These are phyloP conservation scores for Eimeria praecox DNA, from an alignment of 169 alveolate species.

Conservation along the genomic window DNA sequence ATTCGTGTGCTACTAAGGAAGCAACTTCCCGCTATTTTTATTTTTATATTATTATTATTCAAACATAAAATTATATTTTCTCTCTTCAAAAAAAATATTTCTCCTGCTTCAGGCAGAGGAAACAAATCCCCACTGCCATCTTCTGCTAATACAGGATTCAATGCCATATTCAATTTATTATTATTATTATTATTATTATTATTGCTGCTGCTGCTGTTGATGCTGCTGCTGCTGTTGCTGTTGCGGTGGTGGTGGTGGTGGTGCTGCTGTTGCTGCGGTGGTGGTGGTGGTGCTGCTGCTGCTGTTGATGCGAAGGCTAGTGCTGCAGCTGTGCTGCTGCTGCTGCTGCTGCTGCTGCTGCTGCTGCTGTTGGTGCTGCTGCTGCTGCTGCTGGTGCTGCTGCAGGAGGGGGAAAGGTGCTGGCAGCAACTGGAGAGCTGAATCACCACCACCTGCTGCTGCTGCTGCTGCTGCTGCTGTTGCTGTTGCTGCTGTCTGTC, in stretches of 20 bases:
- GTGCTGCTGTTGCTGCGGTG: background rate
- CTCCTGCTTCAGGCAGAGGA: conserved; percentile 74
- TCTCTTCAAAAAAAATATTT: conserved; percentile 67
- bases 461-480: too few relatives aligned
- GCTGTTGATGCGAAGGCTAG: background rate
- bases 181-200: too few relatives aligned
- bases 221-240: background rate
- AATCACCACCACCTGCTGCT: too few relatives aligned
- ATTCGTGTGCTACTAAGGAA: conserved; percentile 64
- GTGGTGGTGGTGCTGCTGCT: background rate
- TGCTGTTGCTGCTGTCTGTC: too few relatives aligned
- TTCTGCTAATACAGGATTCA: conserved; percentile 10
- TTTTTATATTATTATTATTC: conserved; percentile 5
- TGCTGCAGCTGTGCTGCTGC: background rate
- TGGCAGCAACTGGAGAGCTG: too few relatives aligned
- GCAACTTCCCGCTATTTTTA: conserved; percentile 6
- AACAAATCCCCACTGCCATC: conserved; percentile 24
- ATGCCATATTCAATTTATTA: background rate
- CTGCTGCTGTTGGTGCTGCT: too few relatives aligned
- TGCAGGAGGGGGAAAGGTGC: too few relatives aligned
- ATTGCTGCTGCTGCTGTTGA: background rate
- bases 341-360: too few relatives aligned
- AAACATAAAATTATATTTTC: conserved; percentile 45
- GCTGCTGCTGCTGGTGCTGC: too few relatives aligned
- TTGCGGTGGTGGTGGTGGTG: background rate